Base-by-base conservation (phyloP, 2,329 filamentous ascomycete genomes). In the Blumeria graminis region DNA sequence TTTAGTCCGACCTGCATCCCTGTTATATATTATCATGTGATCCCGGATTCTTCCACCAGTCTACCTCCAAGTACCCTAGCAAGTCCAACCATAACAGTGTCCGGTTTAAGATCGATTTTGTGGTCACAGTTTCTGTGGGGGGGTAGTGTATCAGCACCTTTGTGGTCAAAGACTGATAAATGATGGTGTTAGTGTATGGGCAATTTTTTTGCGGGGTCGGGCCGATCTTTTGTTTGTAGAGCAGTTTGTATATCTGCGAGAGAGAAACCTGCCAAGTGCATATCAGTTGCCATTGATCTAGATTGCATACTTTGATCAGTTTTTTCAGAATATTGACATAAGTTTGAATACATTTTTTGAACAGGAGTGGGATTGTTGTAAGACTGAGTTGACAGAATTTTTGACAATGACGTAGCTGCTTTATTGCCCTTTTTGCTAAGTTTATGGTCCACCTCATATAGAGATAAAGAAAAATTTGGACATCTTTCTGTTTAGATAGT, bases 201-300 rank as follows among this genome's bases (percentile, higher is more conserved):
- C 10, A 50, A 11, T 50, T 33, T 50, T 16, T 33, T 33, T 8
- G 22, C 11, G 46, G 46, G 46, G 32, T n/a, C 3, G 50, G 50
- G 14, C 51, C 1, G 32, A 28, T 7, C 10, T 54, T n/a, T 54
- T 8, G n/a, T 54, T 41, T 54, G 35, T 13, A 54, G 35, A 28
- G 51, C 51, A 11, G 28, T 54, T 41, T 39, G 51, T 10, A 54
- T 54, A 28, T 54, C n/a, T 38, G 39, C 51, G 16, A 54, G 51
- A 13, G 51, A 54, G 35, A 54, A 38, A 1, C 35, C 51, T 18
- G 35, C 34, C 16, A 55, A 34, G 36, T 55, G n/a, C 52, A 55
- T 55, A 33, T 54, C 16, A 11, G 33, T 41, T 39, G 35, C 35
- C n/a, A 13, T 28, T 32, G 35, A 34, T 16, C 14, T 10, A 34